Base-by-base conservation (phyloP, 1,284 basidiomycete genomes). In the Mrakiaceae sp. region DNA sequence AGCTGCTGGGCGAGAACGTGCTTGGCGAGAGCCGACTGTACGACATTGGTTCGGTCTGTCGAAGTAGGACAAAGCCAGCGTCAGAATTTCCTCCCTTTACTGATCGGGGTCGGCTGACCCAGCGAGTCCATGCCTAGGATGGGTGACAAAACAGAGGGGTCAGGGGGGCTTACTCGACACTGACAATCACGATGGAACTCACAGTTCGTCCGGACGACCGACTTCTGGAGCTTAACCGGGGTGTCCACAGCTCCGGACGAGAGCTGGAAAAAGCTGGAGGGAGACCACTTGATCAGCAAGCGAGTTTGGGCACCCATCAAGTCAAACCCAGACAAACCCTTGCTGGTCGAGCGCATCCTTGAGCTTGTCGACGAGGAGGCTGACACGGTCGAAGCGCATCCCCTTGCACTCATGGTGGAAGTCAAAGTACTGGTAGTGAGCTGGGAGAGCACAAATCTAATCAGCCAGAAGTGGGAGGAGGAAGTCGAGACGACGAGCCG, bases 391-490 rank as follows among this genome's bases (percentile, higher is more conserved):
- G 83, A 93, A 99, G 64, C 90, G 86, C 87, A 98, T 90, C 50
- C 90, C 83, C 74, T 86, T 90, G 81, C 94, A 98, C 76, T 98
- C 93, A 70, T 84, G 86, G 77, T 98, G 95, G 80, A 98, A 99
- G 76, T 99, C 96, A 74, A 97, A 99, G 80, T 98, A 97, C 68
- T 90, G 82, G 74, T 99, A 99, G 72, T 85, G 85, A 61, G 92
- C 85, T n/a, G 27, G 27, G 27, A 27, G 27, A 27, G 27, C 27
- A 27, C 27, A 27, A 27, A 27, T 27, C 27, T 27, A 27, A 27
- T 27, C 27, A 27, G 27, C 27, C 27, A 27, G 27, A 27, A 27
- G 27, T 27, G 27, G 27, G 27, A 27, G 27, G 27, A 27, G 27
- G 27, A 27, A 27, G 27, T 27, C 27, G 27, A 27, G 27, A 27